These are phyloP conservation scores for Candida hungchunana DNA, from an alignment of 805 yeast genomes.

Conservation along the genomic window DNA sequence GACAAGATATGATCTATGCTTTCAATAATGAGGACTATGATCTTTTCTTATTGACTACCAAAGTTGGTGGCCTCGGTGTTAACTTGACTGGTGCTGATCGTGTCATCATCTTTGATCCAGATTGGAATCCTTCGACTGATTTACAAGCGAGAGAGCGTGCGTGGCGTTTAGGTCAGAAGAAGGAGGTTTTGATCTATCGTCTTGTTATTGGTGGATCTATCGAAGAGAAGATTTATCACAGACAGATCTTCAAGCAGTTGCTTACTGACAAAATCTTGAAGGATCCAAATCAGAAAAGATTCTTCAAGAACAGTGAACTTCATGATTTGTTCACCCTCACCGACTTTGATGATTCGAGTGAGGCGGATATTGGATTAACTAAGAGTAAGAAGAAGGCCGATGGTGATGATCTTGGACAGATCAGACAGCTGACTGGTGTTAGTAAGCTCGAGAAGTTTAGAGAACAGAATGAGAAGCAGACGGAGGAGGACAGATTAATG, in stretches of 20 bases:
- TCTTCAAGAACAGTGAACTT: constrained; percentile 87
- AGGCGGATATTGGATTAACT: constrained; percentile 46
- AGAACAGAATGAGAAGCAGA: constrained; percentile 34
- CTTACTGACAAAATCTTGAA: constrained; percentile 88
- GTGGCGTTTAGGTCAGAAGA: constrained; percentile 94
- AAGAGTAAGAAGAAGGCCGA: constrained; percentile 40
- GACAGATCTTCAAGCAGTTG: constrained; percentile 94
- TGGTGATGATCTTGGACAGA: constrained; percentile 64
- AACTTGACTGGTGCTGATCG: constrained; percentile 93
- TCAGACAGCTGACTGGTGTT: constrained; percentile 66
- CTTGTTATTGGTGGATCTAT: constrained; percentile 93
- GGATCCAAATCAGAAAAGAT: constrained; percentile 91
- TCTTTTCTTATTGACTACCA: constrained; percentile 82
- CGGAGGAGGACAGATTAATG: constrained; percentile 64
- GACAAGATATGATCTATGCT: constrained; percentile 77
- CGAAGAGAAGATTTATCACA: constrained; percentile 93
- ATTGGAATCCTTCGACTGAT: constrained; percentile 98
- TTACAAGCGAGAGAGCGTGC: constrained; percentile 96
- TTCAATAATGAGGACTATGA: constrained; percentile 62
- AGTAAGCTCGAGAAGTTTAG: constrained; percentile 61
- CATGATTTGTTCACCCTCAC: constrained; percentile 87
- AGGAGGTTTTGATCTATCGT: constrained; percentile 86
- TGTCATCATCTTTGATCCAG: constrained; percentile 93
- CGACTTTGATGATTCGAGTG: constrained; percentile 46
- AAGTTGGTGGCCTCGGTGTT: constrained; percentile 95